A percentile compares a stretch with the other conserved stretches of the same genome.
Conservation (phyloP, 805 yeast genomes). For the Hanseniaspora taiwanica region DNA sequence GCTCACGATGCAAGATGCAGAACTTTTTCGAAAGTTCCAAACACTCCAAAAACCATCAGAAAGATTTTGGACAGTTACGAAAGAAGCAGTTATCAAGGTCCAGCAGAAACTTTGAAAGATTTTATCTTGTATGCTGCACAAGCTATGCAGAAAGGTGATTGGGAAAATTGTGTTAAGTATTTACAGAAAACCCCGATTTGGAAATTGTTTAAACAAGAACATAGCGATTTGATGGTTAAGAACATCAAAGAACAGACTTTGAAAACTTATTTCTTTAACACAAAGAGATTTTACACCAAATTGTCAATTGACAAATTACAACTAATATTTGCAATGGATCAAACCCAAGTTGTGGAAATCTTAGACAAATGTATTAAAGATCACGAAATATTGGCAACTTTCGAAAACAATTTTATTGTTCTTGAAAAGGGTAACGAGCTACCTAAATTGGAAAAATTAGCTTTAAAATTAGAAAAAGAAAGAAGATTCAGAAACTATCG, state of each 20-base stretch:
- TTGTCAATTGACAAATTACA: conserved; percentile 58
- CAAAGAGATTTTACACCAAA: conserved; percentile 61
- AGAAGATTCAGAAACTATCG: conserved; percentile 6
- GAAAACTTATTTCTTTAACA: conserved; percentile 83
- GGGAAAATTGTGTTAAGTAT: conserved; percentile 65
- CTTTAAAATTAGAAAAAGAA: conserved; percentile 48
- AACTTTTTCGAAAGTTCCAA: conserved; percentile 44
- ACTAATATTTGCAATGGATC: conserved; percentile 49
- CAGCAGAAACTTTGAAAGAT: conserved; percentile 94
- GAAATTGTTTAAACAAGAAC: conserved; percentile 23
- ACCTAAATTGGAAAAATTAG: conserved; percentile 76
- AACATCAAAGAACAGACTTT: conserved; percentile 84
- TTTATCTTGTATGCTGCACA: conserved; percentile 86
- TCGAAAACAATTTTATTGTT: conserved; percentile 51
- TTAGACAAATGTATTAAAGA: conserved; percentile 63
- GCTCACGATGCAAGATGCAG: conserved; percentile 42
- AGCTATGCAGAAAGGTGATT: conserved; percentile 77
- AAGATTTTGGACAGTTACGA: conserved; percentile 86
- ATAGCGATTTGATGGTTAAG: conserved; percentile 31
- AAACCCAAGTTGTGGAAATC: conserved; percentile 42
- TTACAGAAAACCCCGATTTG: conserved; percentile 49
- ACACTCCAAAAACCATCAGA: conserved; percentile 71
- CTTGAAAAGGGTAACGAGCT: conserved; percentile 70
- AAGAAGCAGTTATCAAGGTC: conserved; percentile 90
- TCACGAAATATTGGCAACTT: conserved; percentile 59